These are phyloP conservation scores for Candida tibetensis DNA, from an alignment of 805 yeast genomes.

Conservation along the genomic window DNA sequence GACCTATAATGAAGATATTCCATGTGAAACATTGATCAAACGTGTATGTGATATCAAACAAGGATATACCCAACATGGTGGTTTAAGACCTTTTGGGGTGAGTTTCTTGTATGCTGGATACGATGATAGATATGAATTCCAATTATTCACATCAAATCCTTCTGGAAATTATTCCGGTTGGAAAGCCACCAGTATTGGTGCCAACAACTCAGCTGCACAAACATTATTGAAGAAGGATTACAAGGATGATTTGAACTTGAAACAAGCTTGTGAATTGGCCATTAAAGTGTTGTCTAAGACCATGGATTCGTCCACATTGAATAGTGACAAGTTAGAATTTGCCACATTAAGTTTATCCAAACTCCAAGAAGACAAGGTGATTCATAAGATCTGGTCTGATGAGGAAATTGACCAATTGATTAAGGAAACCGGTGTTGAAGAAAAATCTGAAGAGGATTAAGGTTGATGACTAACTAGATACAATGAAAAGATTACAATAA, in stretches of 20 bases:
- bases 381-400: constrained; percentile 77
- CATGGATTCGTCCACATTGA: constrained; percentile 81
- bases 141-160: constrained; percentile 92
- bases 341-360: constrained; percentile 65
- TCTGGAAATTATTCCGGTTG: constrained; percentile 98
- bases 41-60: constrained; percentile 91
- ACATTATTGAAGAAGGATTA: constrained; percentile 93
- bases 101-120: constrained; percentile 94
- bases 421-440: constrained; percentile 61
- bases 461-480: not conserved
- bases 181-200: constrained; percentile 97
- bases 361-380: constrained; percentile 48
- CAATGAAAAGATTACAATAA: not conserved
- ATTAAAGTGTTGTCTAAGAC: constrained; percentile 91
- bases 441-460: constrained; percentile 27
- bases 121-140: constrained; percentile 87
- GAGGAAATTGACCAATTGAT: constrained; percentile 71
- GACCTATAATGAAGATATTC: constrained; percentile 87
- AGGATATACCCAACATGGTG: constrained; percentile 98
- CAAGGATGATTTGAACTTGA: constrained; percentile 69
- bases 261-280: constrained; percentile 83
- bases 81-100: constrained; percentile 97
- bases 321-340: constrained; percentile 89
- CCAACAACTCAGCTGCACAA: constrained; percentile 94
- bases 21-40: constrained; percentile 88